Evolutionary conservation across 2,329 filamentous ascomycete species (phyloP), one percentile per base, ranked within the genome.

Genomic region (Arthrobotrys sphaeroides): DNA sequence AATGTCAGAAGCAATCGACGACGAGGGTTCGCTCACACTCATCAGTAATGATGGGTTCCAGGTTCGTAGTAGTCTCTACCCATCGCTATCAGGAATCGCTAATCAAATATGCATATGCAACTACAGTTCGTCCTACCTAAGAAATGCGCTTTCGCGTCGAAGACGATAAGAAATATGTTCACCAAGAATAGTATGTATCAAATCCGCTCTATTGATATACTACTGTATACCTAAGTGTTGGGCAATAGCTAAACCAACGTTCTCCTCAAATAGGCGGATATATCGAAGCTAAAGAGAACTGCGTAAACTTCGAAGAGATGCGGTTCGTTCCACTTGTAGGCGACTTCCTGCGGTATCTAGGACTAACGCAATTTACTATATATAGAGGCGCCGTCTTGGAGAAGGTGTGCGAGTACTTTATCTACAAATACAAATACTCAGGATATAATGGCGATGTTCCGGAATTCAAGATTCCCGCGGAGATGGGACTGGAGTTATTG

Each of bases 401-500:
- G 80, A 90, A 90, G 81, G 88, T 91, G 62, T 90, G 88, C 84
- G 88, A 90, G 80, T 91, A 91, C 80, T 85, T 91, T 47, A 89
- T 89, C 81, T 90, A 90, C 83, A 87, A 89, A 77, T 86, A 90
- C 78, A 90, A 89, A 82, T 84, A 90, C 80, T 86, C 87, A 77
- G 84, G 88, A 49, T 84, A 85, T 69, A 85, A 84, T 51, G 87
- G 77, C 16, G 70, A 89, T 70, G 88, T 90, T 7, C 85, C 88
- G 0, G 89, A 91, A 78, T 88, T 90, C 86, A 88, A 90, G n/a
- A 87, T 90, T 20, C 88, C 88, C 5, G 84, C 88, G 1, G 89
- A 90, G 82, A 80, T 90, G 60, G 90, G 88, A 78, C 79, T 91
- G 78, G 89, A 90, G 80, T 79, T 91, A 75, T 81, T 90, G 79